Conservation (phyloP, 345 rosid genomes). For the Eucalyptus shirleyi region DNA sequence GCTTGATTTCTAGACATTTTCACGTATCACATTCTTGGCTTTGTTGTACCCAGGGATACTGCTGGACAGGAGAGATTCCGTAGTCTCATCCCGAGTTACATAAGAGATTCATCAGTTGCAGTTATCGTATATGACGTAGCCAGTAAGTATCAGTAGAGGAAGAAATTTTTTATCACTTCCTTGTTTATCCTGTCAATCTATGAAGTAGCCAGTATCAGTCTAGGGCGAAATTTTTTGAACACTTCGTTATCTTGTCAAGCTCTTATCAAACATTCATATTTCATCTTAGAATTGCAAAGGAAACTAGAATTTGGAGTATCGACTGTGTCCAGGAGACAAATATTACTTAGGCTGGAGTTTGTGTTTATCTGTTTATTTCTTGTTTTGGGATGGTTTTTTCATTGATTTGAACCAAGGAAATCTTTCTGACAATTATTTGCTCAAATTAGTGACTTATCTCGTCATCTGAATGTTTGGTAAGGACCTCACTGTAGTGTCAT, state of each 20-base stretch:
- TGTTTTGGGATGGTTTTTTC: neutral
- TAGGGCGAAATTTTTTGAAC: neutral
- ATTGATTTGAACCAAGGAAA: neutral
- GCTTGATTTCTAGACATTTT: neutral
- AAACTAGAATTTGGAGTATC: neutral
- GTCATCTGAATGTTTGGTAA: neutral
- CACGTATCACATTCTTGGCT: neutral
- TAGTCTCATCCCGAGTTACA: slow-evolving; percentile 93
- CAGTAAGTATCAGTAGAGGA: slow-evolving; percentile 22
- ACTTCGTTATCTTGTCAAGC: neutral
- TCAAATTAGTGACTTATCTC: neutral
- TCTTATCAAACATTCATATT: neutral
- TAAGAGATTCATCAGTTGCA: slow-evolving; percentile 93
- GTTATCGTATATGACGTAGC: slow-evolving; percentile 92
- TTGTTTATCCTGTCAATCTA: neutral
- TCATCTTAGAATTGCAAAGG: neutral
- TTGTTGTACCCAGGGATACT: slow-evolving; percentile 52
- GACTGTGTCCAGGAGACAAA: neutral
- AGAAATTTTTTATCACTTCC: neutral
- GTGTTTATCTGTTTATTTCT: neutral
- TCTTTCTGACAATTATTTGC: neutral
- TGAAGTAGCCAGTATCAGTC: neutral
- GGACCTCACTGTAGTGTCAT: neutral
- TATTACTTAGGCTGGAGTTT: neutral
- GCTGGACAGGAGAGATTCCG: slow-evolving; percentile 97